These are phyloP conservation scores for Marasmius sp. DNA, from an alignment of 1,284 basidiomycete genomes.

Conservation along the genomic window DNA sequence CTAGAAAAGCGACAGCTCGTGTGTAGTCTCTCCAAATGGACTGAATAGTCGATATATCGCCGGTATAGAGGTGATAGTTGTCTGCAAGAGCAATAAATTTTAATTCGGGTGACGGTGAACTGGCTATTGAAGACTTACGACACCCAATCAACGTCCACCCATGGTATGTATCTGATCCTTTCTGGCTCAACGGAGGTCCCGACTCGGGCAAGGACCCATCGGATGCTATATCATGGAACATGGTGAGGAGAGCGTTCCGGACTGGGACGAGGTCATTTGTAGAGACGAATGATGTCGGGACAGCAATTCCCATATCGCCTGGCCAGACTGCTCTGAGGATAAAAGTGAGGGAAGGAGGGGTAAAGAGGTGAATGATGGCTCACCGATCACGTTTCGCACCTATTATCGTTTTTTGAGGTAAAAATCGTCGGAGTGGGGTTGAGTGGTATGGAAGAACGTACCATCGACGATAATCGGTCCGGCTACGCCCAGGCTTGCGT, in stretches of 20 bases:
- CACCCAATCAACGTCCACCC: slow-evolving; percentile 49
- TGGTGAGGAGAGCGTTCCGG: slow-evolving; percentile 55
- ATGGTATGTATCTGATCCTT: slow-evolving; percentile 49
- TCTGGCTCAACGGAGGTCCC: slow-evolving; percentile 55
- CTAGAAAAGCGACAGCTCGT: slow-evolving; percentile 43
- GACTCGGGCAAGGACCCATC: slow-evolving; percentile 54
- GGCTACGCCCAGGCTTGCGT: slow-evolving; percentile 53
- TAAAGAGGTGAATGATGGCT: slow-evolving; percentile 6
- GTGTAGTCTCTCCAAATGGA: slow-evolving; percentile 46
- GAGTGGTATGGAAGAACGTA: background rate
- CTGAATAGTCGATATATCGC: slow-evolving; percentile 41
- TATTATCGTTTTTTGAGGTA: background rate
- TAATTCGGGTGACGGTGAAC: background rate
- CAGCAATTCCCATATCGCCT: slow-evolving; percentile 65
- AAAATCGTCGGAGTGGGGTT: background rate
- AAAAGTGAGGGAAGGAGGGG: background rate
- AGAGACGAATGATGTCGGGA: slow-evolving; percentile 59
- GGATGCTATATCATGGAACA: slow-evolving; percentile 55
- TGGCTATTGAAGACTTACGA: slow-evolving; percentile 25
- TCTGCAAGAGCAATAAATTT: slow-evolving; percentile 24
- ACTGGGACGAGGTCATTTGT: slow-evolving; percentile 58
- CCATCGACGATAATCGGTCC: slow-evolving; percentile 65
- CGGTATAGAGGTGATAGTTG: slow-evolving; percentile 47
- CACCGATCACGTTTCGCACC: slow-evolving; percentile 56
- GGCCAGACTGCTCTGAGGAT: slow-evolving; percentile 54